Evolutionary conservation across 2,329 filamentous ascomycete species (phyloP).

Genomic region (Verruconis gallopava): DNA sequence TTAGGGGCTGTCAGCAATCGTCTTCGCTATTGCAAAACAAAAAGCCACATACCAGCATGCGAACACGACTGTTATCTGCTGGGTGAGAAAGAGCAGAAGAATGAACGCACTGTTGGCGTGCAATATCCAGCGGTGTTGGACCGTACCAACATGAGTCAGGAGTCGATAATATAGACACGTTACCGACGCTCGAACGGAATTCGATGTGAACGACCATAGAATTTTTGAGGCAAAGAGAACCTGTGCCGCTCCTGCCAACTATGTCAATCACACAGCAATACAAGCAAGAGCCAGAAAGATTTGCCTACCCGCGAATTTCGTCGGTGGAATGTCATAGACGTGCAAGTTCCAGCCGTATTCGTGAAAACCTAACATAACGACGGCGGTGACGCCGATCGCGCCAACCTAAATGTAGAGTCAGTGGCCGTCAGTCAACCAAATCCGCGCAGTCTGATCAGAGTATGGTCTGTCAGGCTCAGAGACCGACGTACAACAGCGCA

Average conservation of each 20-base stretch:
- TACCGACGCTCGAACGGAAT: slow-evolving; percentile 32
- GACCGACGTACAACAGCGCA: slow-evolving; percentile 6
- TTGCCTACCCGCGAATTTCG: too few relatives aligned
- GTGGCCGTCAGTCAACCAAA: background rate
- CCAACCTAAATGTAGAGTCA: background rate
- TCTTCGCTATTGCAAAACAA: too few relatives aligned
- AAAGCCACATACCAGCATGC: background rate
- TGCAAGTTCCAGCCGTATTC: background rate
- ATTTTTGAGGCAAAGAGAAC: slow-evolving; percentile 28
- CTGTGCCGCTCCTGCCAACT: background rate
- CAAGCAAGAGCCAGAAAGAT: too few relatives aligned
- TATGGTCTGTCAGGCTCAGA: too few relatives aligned
- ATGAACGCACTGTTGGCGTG: slow-evolving; percentile 27
- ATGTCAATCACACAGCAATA: too few relatives aligned
- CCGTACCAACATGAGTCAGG: slow-evolving; percentile 26
- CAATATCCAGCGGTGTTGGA: slow-evolving; percentile 27
- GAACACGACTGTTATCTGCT: slow-evolving; percentile 15
- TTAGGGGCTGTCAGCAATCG: too few relatives aligned
- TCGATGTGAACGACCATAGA: slow-evolving; percentile 28
- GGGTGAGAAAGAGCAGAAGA: slow-evolving; percentile 24
- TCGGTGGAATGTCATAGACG: slow-evolving; percentile 1
- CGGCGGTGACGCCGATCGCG: background rate
- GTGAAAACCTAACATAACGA: background rate
- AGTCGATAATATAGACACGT: slow-evolving; percentile 35
- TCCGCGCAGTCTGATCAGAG: too few relatives aligned